Evolutionary conservation across 169 alveolate species (phyloP), one percentile per base, ranked within the genome.

Genomic region (Plasmodium sp.): DNA sequence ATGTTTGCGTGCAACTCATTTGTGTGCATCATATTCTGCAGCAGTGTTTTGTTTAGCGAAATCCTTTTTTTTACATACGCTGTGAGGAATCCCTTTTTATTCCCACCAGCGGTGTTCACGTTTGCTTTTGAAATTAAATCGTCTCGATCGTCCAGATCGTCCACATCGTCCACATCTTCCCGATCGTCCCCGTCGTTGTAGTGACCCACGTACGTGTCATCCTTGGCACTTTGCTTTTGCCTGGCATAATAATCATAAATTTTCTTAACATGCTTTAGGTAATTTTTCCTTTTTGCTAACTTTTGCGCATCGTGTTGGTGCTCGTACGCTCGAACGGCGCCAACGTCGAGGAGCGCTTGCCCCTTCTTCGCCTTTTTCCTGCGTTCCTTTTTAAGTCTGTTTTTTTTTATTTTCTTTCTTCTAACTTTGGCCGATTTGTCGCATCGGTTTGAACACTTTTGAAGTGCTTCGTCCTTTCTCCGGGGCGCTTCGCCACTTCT

Each of bases 1-100:
- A 88, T 88, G 18, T 77, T 88, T 80, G 94, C 51, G n/a, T 58
- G 67, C 36, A 88, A 80, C 36, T 77, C 34, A 79, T 88, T 88
- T 73, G 48, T 45, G 31, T 88, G 90, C 41, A 39, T 36, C 41
- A 14, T 80, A 16, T 67, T 54, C 51, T 79, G 73, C 34, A 88
- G 31, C 34, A 88, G 77, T 3, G 51, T 58, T 22, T 80, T 79
- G 90, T 88, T 88, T 88, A 88, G 34, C 48, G 36, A n/a, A 12
- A 79, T 79, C 41, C 94, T 88, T 41, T 88, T 88, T n/a, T 43
- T 56, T 58, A 88, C 75, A 81, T 79, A 88, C 31, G 45, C 33
- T 58, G 51, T 54, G 48, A 88, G 51, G 73, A 79, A 88, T 79
- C 45, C 81, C 73, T 80, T 79, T 88, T 77, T 88, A 39, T 67